Evolutionary conservation across 2,329 filamentous ascomycete species (phyloP), one percentile per base, ranked within the genome.

Genomic region (Talaromyces albobiverticillius): DNA sequence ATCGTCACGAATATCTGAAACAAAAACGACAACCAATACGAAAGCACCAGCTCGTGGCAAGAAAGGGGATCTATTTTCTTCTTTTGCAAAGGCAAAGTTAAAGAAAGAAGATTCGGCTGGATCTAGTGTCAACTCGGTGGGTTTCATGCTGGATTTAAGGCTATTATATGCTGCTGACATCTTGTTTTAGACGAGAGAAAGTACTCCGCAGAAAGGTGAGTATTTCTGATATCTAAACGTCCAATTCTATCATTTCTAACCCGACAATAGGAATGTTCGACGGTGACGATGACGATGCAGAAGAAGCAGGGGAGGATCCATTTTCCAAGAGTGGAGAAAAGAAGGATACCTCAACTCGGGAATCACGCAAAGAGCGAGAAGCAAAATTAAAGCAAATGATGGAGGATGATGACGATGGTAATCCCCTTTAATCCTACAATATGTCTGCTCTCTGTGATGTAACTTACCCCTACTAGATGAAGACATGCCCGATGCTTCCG

Each of bases 371-470:
- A 62, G 83, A 88, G 54, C 80, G 85, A 22, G 82, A 88, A 63
- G 86, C 85, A 49, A 81, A 79, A 58, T 71, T 91, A 46, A 80
- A 79, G 53, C 82, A 83, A 62, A 90, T 91, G 87, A 90, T 91
- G 88, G 87, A 90, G 43, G 81, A 83, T 51, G 85, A 87, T 61
- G 36, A 52, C 26, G 70, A 67, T 67, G 64, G 53, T 70, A n/a
- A n/a, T n/a, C n/a, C n/a, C n/a, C n/a, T n/a, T n/a, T n/a, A n/a
- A n/a, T n/a, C n/a, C n/a, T n/a, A n/a, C n/a, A n/a, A n/a, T n/a
- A n/a, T n/a, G n/a, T n/a, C n/a, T n/a, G n/a, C n/a, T n/a, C n/a
- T n/a, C n/a, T n/a, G n/a, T n/a, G n/a, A 43, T 47, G 56, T 43
- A n/a, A 58, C 68, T 60, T 56, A 64, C 38, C 46, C 42, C 20